Percentiles rank a stretch among this genome's conserved stretches.
phyloP scores from a whole-genome alignment of 179 eudicot genomes.

The Amaranthus tricolor region DNA sequence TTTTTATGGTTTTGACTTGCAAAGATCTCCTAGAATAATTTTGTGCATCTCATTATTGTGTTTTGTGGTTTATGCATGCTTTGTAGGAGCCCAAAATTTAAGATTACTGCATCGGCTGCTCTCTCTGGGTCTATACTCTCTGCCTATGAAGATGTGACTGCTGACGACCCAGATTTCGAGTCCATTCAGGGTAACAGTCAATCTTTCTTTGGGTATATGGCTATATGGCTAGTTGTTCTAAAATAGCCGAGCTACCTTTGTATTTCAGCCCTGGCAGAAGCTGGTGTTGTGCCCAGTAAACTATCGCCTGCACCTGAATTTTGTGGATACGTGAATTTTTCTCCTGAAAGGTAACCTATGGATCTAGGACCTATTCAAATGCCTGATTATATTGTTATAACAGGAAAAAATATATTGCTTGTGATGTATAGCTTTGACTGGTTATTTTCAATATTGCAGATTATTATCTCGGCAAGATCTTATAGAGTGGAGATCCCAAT shows the following conservation, averaged over 20 bases:
- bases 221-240: not conserved
- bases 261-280: conserved; percentile 79
- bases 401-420: not conserved
- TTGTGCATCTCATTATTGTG: not conserved
- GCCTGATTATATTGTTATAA: not conserved
- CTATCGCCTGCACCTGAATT: conserved; percentile 35
- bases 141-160: conserved; percentile 71
- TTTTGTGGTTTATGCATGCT: not conserved
- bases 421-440: not conserved
- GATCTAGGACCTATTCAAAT: not conserved
- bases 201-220: not conserved
- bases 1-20: not conserved
- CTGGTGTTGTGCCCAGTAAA: conserved; percentile 74
- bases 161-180: conserved; percentile 71
- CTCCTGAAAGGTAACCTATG: conserved; percentile 70
- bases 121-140: conserved; percentile 59
- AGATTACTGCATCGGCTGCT: conserved; percentile 46
- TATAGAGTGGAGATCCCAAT: conserved; percentile 82
- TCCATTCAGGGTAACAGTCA: conserved; percentile 63
- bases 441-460: conserved; percentile 36
- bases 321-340: conserved; percentile 40
- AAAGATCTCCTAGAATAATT: not conserved
- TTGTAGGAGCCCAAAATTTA: conserved; percentile 67
- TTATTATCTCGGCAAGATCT: conserved; percentile 71
- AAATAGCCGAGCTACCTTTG: conserved; percentile 17